Conservation (phyloP, 495 filamentous ascomycete genomes). For the Thermothielavioides terrestris region DNA sequence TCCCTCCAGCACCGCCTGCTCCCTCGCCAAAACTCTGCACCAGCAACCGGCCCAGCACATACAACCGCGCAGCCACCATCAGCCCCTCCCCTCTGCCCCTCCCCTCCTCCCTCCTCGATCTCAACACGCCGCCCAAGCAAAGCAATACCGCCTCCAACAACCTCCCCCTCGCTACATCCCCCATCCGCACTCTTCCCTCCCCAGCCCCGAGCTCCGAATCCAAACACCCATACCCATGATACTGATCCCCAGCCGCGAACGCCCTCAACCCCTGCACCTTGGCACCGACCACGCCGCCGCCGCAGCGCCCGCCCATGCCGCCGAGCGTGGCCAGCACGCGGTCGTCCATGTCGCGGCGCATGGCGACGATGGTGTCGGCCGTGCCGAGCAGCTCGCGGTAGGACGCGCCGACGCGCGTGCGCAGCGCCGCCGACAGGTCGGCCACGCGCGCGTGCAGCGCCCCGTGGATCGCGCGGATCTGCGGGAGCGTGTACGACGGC, state of each 20-base stretch:
- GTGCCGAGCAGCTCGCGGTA: constrained; percentile 91
- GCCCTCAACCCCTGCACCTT: constrained; percentile 55
- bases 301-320: constrained; percentile 69
- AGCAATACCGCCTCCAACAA: constrained; percentile 36
- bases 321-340: constrained; percentile 61
- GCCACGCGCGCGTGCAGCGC: constrained; percentile 48
- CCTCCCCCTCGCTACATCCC: constrained; percentile 30
- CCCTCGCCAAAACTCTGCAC: constrained; percentile 23
- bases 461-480: constrained; percentile 53
- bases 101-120: constrained; percentile 23
- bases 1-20: constrained; percentile 37
- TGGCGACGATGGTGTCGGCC: constrained; percentile 82
- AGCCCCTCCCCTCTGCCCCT: constrained; percentile 41
- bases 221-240: background rate
- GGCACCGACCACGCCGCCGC: constrained; percentile 58
- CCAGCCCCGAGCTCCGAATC: too few species aligned
- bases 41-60: constrained; percentile 60
- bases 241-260: constrained; percentile 38
- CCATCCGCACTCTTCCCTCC: constrained; percentile 13
- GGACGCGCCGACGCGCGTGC: constrained; percentile 84
- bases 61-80: constrained; percentile 67
- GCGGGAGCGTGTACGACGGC: constrained; percentile 44
- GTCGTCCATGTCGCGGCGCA: constrained; percentile 70
- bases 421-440: constrained; percentile 79
- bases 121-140: constrained; percentile 27